phyloP scores from a whole-genome alignment of 257 asterid genomes.

The Nicotiana knightiana region DNA sequence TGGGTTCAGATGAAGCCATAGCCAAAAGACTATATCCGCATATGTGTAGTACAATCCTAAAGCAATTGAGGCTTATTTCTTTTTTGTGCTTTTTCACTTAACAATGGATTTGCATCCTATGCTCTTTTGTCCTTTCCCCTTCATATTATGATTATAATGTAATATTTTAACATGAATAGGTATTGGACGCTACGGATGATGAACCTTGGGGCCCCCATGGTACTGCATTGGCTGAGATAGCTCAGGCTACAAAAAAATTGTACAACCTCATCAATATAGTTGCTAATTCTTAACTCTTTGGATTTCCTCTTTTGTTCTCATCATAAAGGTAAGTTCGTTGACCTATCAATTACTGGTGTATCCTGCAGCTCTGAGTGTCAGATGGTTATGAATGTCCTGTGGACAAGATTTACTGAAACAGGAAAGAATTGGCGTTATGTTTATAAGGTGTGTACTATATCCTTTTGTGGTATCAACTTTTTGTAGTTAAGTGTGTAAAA shows the following conservation, averaged over 20 bases:
- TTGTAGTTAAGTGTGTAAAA: neutral
- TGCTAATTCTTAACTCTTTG: neutral
- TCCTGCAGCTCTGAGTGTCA: slow-evolving; percentile 80
- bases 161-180: slow-evolving; percentile 27
- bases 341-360: slow-evolving; percentile 13
- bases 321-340: neutral
- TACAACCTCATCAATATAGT: slow-evolving; percentile 20
- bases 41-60: neutral
- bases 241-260: slow-evolving; percentile 90
- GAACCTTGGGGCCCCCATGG: slow-evolving; percentile 99
- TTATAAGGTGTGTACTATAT: slow-evolving; percentile 54
- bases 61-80: slow-evolving; percentile 1
- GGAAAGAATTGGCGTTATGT: slow-evolving; percentile 89
- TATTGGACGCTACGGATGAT: slow-evolving; percentile 91
- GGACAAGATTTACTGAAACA: slow-evolving; percentile 82
- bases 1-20: no score
- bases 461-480: neutral
- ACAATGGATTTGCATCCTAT: neutral
- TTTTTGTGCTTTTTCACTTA: neutral
- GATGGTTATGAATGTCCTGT: slow-evolving; percentile 81
- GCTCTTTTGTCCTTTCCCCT: neutral
- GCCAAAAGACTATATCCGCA: no score
- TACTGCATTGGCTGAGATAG: slow-evolving; percentile 85
- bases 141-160: neutral
- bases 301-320: neutral